Conservation (phyloP, 176 grass and related monocot genomes). For the Chrysopogon serrulatus region DNA sequence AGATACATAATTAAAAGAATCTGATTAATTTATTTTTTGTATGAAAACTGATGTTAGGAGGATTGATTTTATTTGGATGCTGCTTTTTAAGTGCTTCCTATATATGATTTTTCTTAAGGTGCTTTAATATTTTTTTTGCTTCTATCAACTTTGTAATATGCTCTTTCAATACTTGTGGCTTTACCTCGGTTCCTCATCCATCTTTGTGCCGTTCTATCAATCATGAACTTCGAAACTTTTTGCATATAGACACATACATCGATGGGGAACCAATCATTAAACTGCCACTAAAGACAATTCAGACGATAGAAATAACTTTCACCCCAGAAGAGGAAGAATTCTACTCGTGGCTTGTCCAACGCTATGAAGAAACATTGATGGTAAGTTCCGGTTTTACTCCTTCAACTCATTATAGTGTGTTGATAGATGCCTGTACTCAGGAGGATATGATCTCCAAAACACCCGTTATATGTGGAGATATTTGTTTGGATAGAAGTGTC, state of each 20-base stretch:
- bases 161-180: background rate
- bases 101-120: too few relatives aligned
- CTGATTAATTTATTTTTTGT: background rate
- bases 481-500: background rate
- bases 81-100: background rate
- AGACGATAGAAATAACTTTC: constrained; percentile 54
- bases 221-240: constrained; percentile 2
- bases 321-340: constrained; percentile 57
- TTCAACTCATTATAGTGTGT: background rate
- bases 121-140: too few relatives aligned
- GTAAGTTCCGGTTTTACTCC: constrained; percentile 19
- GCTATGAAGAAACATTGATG: constrained; percentile 58
- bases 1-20: too few relatives aligned
- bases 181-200: background rate
- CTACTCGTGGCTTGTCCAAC: constrained; percentile 60
- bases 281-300: constrained; percentile 60
- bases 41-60: background rate
- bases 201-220: background rate
- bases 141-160: too few relatives aligned
- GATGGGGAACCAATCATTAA: constrained; percentile 88
- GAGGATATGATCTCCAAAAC: background rate
- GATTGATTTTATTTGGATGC: background rate
- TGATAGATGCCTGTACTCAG: background rate
- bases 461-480: background rate
- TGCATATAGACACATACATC: constrained; percentile 47